phyloP scores from a whole-genome alignment of 768 basidiomycete species.

The Suillus bovinus region DNA sequence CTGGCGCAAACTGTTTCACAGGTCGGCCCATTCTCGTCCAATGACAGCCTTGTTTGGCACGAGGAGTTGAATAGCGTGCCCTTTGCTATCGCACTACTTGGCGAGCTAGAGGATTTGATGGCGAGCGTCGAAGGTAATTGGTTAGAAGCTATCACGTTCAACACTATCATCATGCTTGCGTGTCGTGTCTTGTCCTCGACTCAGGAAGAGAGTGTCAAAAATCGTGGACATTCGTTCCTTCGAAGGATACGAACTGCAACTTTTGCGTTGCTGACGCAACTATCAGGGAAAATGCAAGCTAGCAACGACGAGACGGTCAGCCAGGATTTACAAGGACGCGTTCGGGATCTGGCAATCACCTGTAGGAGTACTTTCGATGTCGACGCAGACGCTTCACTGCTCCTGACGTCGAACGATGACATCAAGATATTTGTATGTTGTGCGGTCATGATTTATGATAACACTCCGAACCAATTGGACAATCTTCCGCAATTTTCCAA shows the following conservation, averaged over 20 bases:
- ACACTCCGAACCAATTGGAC: constrained; percentile 20
- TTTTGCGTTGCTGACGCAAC: constrained; percentile 39
- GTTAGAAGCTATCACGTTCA: constrained; percentile 34
- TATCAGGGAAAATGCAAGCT: constrained; percentile 25
- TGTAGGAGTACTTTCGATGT: constrained; percentile 40
- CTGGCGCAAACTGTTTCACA: constrained; percentile 47
- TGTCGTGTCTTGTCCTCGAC: constrained; percentile 38
- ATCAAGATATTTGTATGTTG: constrained; percentile 25
- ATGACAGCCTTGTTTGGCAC: constrained; percentile 39
- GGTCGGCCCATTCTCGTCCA: constrained; percentile 32
- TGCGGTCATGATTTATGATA: constrained; percentile 27
- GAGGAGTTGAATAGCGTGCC: constrained; percentile 28
- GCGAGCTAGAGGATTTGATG: constrained; percentile 37
- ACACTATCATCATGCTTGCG: constrained; percentile 35
- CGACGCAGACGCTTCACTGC: constrained; percentile 8
- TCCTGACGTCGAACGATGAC: constrained; percentile 26
- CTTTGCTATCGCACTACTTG: constrained; percentile 40
- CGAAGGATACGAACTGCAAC: constrained; percentile 32
- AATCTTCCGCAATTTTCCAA: constrained; percentile 11
- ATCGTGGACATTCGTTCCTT: constrained; percentile 28
- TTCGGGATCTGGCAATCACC: constrained; percentile 38
- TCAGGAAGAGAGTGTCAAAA: constrained; percentile 13
- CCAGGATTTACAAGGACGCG: constrained; percentile 21
- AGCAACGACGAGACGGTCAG: constrained; percentile 9
- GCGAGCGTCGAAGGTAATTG: constrained; percentile 41